A percentile compares a stretch with the other conserved stretches of the same genome.
Evolutionary conservation across 108 stramenopile genomes (phyloP).

Genomic region (Fragilaria radians): DNA sequence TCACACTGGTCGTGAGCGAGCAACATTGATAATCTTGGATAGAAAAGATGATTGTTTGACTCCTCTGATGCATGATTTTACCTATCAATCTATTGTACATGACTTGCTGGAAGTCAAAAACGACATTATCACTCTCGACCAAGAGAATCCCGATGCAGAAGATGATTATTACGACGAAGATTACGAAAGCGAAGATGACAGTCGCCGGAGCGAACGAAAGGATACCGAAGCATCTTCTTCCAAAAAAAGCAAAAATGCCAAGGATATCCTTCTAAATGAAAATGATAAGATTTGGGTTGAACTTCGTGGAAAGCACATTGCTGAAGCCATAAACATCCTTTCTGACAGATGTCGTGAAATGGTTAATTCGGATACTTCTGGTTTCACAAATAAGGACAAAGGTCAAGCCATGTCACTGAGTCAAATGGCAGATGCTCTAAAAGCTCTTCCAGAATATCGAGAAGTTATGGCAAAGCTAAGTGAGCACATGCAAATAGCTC

Average conservation of each 20-base stretch:
- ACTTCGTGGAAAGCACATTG: constrained; percentile 92
- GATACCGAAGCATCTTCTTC: background rate
- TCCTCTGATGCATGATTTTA: constrained; percentile 97
- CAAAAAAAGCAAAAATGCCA: constrained; percentile 20
- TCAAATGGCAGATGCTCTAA: constrained; percentile 88
- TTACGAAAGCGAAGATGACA: constrained; percentile 29
- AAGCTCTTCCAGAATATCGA: constrained; percentile 89
- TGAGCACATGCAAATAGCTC: constrained; percentile 91
- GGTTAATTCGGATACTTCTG: constrained; percentile 56
- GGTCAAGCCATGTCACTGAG: constrained; percentile 60
- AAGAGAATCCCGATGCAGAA: constrained; percentile 24
- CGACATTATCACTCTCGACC: constrained; percentile 66
- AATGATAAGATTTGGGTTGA: constrained; percentile 95
- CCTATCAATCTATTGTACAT: constrained; percentile 96
- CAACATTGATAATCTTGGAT: constrained; percentile 89
- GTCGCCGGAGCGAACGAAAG: constrained; percentile 17
- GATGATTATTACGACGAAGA: constrained; percentile 33
- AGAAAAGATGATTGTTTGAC: constrained; percentile 88
- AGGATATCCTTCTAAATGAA: constrained; percentile 89
- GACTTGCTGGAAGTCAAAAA: constrained; percentile 86
- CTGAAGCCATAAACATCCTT: constrained; percentile 84
- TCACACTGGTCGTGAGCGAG: constrained; percentile 66
- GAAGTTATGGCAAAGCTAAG: constrained; percentile 91
- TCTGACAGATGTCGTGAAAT: constrained; percentile 70
- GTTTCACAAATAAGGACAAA: constrained; percentile 25